Evolutionary conservation across 169 alveolate genomes (phyloP).

Genomic region (Blepharisma undulans): DNA sequence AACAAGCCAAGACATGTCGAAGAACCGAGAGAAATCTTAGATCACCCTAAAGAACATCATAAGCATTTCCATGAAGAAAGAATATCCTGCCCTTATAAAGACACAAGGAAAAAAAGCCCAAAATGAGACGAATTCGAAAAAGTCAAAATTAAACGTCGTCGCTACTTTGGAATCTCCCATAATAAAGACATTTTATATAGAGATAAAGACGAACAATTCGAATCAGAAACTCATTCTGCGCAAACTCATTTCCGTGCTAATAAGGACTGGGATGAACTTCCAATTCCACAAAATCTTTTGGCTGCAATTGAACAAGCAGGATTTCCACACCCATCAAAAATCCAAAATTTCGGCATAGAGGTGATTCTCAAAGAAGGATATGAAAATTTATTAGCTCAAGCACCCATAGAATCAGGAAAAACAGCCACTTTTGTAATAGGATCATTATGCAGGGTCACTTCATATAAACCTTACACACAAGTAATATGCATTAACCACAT

Average conservation of each 20-base stretch:
- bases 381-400: slow-evolving; percentile 91
- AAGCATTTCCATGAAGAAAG: neutral
- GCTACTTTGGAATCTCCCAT: slow-evolving; percentile 1
- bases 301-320: slow-evolving; percentile 52
- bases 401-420: slow-evolving; percentile 98
- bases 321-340: slow-evolving; percentile 61
- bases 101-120: neutral
- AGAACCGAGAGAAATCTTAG: neutral
- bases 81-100: neutral
- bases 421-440: slow-evolving; percentile 96
- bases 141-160: neutral
- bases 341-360: slow-evolving; percentile 62
- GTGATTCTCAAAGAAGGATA: slow-evolving; percentile 41
- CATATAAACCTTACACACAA: slow-evolving; percentile 41
- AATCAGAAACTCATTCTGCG: slow-evolving; percentile 16
- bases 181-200: neutral
- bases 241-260: slow-evolving; percentile 24
- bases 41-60: neutral
- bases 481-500: slow-evolving; percentile 71
- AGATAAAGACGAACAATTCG: slow-evolving; percentile 28
- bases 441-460: slow-evolving; percentile 63
- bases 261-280: slow-evolving; percentile 62
- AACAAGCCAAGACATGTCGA: neutral
- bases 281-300: slow-evolving; percentile 43
- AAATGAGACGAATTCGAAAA: neutral